Conservation (phyloP, 2,329 filamentous ascomycete genomes). For the Thielaviopsis musarum region DNA sequence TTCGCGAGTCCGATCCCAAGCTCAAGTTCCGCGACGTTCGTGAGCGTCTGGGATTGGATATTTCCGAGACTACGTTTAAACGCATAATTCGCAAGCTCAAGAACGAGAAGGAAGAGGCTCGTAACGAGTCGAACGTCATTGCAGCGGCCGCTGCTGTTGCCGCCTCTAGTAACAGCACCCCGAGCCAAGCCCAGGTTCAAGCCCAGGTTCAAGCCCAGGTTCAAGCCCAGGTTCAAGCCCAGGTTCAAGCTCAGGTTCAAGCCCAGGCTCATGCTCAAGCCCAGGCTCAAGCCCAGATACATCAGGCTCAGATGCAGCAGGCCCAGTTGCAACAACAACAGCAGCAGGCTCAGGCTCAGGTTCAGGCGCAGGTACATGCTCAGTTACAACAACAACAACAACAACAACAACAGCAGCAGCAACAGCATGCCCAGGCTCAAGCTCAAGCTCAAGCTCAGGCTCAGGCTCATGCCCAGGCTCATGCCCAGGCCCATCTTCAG, state of each 20-base stretch:
- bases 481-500: background rate
- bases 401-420: background rate
- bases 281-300: background rate
- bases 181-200: slow-evolving; percentile 2
- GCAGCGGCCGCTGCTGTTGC: slow-evolving; percentile 1
- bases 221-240: slow-evolving; percentile 3
- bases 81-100: slow-evolving; percentile 11
- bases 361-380: background rate
- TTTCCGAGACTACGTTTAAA: slow-evolving; percentile 11
- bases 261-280: background rate
- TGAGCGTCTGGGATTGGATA: slow-evolving; percentile 9
- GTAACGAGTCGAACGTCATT: background rate
- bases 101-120: background rate
- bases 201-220: slow-evolving; percentile 5
- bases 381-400: background rate
- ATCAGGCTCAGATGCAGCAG: background rate
- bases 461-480: too few relatives aligned
- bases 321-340: background rate
- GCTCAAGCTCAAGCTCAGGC: background rate
- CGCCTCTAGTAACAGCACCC: background rate
- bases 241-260: slow-evolving; percentile 4
- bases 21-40: slow-evolving; percentile 11
- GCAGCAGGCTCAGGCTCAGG: background rate
- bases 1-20: slow-evolving; percentile 8
- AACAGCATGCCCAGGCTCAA: background rate